Percentiles rank a stretch among this genome's conserved stretches.
Conservation (phyloP, 179 eudicot genomes). For the Monotropa hypopitys region DNA sequence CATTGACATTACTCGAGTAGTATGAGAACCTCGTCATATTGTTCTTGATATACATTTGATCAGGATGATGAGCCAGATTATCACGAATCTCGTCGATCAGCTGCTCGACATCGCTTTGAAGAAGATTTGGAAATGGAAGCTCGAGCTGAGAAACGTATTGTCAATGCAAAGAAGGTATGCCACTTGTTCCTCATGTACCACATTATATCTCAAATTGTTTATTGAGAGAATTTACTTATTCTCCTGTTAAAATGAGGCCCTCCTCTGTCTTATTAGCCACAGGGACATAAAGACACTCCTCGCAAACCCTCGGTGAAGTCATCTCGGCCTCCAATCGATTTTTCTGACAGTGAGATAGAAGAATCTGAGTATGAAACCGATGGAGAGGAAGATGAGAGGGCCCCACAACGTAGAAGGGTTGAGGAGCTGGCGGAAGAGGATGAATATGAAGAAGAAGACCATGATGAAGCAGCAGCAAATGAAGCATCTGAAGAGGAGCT, state of each 20-base stretch:
- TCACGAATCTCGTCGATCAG: slow-evolving; percentile 59
- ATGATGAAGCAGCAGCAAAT: slow-evolving; percentile 37
- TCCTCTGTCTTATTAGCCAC: slow-evolving; percentile 14
- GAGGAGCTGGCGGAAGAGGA: slow-evolving; percentile 68
- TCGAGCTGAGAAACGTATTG: slow-evolving; percentile 84
- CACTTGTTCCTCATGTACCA: neutral
- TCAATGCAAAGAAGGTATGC: slow-evolving; percentile 75
- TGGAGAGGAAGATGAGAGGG: slow-evolving; percentile 66
- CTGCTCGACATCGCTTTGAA: slow-evolving; percentile 59
- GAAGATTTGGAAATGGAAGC: slow-evolving; percentile 90
- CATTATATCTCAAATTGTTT: neutral
- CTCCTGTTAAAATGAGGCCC: neutral
- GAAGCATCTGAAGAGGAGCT: slow-evolving; percentile 84
- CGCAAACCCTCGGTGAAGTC: slow-evolving; percentile 50
- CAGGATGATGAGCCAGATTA: slow-evolving; percentile 79
- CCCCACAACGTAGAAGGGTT: slow-evolving; percentile 40
- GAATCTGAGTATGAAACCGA: slow-evolving; percentile 96
- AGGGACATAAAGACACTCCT: slow-evolving; percentile 53
- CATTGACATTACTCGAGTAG: neutral
- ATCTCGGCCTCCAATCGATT: slow-evolving; percentile 65
- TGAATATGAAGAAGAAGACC: slow-evolving; percentile 55
- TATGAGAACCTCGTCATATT: neutral
- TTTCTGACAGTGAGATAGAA: slow-evolving; percentile 79
- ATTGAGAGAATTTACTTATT: neutral
- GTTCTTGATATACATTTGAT: neutral